A percentile compares a stretch with the other conserved stretches of the same genome.
Evolutionary conservation across 1,139 yeast genomes (phyloP).

Genomic region (Yamadazyma atlantica): DNA sequence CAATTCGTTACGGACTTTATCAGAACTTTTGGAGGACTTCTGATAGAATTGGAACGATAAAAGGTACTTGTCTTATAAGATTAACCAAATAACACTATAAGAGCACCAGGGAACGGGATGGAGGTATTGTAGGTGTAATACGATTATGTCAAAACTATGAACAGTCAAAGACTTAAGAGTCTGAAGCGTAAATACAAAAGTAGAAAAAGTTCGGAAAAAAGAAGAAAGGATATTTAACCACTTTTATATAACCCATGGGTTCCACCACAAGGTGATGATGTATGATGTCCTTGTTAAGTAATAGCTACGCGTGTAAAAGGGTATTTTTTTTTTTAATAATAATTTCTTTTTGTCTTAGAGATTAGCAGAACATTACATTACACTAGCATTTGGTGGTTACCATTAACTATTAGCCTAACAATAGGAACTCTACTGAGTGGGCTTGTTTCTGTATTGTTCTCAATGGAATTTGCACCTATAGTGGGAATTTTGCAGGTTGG

Average conservation of each 20-base stretch:
- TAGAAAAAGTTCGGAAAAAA: neutral
- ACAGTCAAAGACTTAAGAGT: neutral
- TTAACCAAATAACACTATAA: neutral
- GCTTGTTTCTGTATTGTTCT: neutral
- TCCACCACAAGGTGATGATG: neutral
- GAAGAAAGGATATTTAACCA: conserved; percentile 1
- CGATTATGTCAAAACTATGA: neutral
- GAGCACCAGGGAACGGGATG: neutral
- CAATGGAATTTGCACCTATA: neutral
- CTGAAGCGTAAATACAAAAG: neutral
- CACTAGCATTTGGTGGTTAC: neutral
- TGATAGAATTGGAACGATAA: neutral
- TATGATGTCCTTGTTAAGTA: neutral
- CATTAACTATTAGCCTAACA: neutral
- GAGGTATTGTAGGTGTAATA: neutral
- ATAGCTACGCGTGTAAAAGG: neutral
- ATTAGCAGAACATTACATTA: neutral
- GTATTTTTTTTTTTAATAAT: neutral
- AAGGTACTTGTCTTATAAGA: neutral
- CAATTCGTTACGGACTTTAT: neutral
- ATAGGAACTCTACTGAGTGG: neutral
- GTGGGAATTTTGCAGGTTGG: neutral
- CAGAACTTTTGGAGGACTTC: neutral
- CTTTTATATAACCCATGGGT: conserved; percentile 1
- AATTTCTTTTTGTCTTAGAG: neutral